Conservation (phyloP, 495 filamentous ascomycete genomes). For the Penicillium paradoxum region DNA sequence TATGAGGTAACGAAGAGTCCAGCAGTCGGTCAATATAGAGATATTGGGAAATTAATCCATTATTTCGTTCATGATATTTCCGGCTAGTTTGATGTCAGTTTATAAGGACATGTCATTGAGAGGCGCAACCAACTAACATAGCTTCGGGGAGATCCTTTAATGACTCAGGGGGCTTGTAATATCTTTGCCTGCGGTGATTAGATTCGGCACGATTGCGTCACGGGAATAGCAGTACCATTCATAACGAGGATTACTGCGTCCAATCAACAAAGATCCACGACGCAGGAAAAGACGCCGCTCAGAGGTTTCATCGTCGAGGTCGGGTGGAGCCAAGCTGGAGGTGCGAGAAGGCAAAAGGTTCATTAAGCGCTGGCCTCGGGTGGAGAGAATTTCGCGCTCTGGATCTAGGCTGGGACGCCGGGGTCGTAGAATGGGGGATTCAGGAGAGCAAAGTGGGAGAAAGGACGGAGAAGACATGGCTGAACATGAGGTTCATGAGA, state of each 20-base stretch:
- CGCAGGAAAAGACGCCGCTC: conserved; percentile 11
- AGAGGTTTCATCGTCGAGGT: conserved; percentile 14
- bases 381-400: conserved; percentile 34
- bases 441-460: conserved; percentile 19
- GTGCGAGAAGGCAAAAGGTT: conserved; percentile 27
- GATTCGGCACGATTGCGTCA: background rate
- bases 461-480: conserved; percentile 16
- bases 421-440: conserved; percentile 19
- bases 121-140: conserved; percentile 19
- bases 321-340: conserved; percentile 20
- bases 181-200: conserved; percentile 25
- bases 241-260: conserved; percentile 31
- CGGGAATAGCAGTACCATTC: conserved; percentile 27
- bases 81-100: conserved; percentile 35
- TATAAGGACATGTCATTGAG: too few species aligned
- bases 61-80: conserved; percentile 78
- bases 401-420: conserved; percentile 30
- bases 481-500: too few species aligned
- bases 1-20: conserved; percentile 80
- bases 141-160: conserved; percentile 25
- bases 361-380: conserved; percentile 33
- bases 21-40: conserved; percentile 87
- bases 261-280: conserved; percentile 30
- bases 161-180: conserved; percentile 28
- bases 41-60: conserved; percentile 79